Evolutionary conservation across 306 rosid species (phyloP).

Genomic region (Luffa aegyptiaca): DNA sequence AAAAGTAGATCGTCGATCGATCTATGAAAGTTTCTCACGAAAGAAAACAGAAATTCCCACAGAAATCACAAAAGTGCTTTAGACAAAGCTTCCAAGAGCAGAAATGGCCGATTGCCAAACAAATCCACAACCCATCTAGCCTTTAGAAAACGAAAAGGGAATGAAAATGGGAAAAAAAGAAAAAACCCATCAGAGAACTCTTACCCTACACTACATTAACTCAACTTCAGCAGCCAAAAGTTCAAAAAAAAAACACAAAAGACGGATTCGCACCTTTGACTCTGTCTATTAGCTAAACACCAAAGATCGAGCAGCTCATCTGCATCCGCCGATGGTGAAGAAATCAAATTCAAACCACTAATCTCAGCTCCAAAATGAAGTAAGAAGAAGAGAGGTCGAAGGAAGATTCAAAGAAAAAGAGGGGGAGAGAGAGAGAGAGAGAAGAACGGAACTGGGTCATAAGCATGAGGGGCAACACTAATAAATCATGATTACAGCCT

Average conservation of each 20-base stretch:
- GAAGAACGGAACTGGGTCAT: not conserved
- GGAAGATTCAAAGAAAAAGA: not conserved
- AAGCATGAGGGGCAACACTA: not conserved
- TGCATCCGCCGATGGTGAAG: not conserved
- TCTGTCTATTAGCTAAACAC: not conserved
- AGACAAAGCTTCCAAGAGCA: not conserved
- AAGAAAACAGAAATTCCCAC: not conserved
- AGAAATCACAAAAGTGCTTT: not conserved
- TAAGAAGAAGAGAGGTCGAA: not conserved
- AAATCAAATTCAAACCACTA: not conserved
- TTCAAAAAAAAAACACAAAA: not conserved
- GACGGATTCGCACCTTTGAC: not conserved
- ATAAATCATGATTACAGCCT: not conserved
- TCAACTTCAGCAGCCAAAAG: not conserved
- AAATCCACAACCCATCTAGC: conserved; percentile 1
- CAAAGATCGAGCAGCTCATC: not conserved
- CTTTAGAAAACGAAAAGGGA: not conserved
- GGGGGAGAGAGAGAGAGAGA: not conserved
- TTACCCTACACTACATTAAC: not conserved
- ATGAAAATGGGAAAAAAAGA: not conserved
- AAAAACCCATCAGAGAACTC: not conserved
- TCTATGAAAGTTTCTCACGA: not conserved
- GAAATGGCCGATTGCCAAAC: not conserved
- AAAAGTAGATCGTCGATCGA: conserved; percentile 1
- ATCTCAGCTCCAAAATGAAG: not conserved